phyloP scores from a whole-genome alignment of 2,329 filamentous ascomycete genomes.

The Ceratocystiopsis minuta region DNA sequence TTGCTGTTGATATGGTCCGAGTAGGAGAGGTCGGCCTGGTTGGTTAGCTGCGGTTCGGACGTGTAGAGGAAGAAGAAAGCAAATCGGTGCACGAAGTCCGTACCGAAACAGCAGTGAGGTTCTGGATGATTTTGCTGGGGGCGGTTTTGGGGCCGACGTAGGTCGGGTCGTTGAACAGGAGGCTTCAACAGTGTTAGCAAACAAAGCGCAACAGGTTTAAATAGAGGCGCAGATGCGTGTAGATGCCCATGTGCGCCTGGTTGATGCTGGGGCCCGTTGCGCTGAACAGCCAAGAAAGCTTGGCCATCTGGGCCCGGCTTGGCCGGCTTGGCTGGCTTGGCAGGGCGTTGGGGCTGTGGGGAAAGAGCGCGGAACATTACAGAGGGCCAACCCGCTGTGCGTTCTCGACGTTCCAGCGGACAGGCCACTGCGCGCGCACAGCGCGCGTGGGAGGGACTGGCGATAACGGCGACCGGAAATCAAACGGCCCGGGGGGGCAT shows the following conservation, averaged over 20 bases:
- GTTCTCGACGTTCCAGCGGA: background rate
- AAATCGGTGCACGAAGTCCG: constrained; percentile 16
- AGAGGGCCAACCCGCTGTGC: background rate
- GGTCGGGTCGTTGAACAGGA: constrained; percentile 41
- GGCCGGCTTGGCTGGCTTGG: constrained; percentile 7
- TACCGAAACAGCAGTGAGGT: constrained; percentile 38
- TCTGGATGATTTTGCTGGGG: constrained; percentile 35
- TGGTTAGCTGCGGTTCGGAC: background rate
- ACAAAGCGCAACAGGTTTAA: background rate
- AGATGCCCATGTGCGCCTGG: too few species aligned
- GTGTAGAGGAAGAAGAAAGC: background rate
- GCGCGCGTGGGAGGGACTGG: background rate
- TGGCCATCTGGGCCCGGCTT: constrained; percentile 10
- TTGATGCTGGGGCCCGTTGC: constrained; percentile 2
- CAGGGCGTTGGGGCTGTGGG: constrained; percentile 2
- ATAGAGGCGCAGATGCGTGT: too few species aligned
- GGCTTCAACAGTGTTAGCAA: constrained; percentile 18
- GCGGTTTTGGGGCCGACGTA: constrained; percentile 31
- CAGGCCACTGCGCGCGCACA: background rate
- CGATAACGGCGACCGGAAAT: too few species aligned
- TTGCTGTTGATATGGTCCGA: constrained; percentile 34
- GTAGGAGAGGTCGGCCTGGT: constrained; percentile 29
- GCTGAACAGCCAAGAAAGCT: constrained; percentile 8
- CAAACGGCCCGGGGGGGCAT: background rate
- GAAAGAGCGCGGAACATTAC: background rate